phyloP scores from a whole-genome alignment of 2,329 filamentous ascomycete species.

The Epichloe sibirici region DNA sequence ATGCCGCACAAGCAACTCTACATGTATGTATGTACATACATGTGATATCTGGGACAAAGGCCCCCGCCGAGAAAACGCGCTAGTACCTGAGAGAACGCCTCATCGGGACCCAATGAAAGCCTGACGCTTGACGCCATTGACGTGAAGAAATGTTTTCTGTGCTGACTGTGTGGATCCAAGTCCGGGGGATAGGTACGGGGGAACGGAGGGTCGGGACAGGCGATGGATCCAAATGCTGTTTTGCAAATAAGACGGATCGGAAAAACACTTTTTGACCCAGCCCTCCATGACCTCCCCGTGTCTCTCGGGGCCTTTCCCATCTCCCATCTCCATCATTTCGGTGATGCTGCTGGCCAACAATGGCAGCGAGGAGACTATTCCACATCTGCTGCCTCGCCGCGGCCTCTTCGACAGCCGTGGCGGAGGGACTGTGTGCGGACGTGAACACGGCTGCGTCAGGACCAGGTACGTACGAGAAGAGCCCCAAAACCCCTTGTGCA shows the following conservation, averaged over 20 bases:
- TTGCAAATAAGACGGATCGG: neutral
- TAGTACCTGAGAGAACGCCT: too few relatives aligned
- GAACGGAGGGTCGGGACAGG: too few relatives aligned
- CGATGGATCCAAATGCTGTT: too few relatives aligned
- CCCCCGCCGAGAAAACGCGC: too few relatives aligned
- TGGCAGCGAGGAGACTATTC: neutral
- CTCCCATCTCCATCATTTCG: neutral
- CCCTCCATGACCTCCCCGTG: neutral
- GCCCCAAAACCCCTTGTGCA: too few relatives aligned
- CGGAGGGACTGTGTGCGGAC: neutral
- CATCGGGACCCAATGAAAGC: too few relatives aligned
- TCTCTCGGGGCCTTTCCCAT: neutral
- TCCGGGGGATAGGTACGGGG: too few relatives aligned
- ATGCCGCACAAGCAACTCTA: neutral
- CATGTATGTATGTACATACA: too few relatives aligned
- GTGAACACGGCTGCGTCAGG: neutral
- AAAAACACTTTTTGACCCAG: neutral
- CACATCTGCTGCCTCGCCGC: neutral
- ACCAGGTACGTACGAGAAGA: neutral
- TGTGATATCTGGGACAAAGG: too few relatives aligned
- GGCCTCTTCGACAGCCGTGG: neutral
- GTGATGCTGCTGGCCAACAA: neutral
- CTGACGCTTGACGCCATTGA: too few relatives aligned
- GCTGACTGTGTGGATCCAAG: too few relatives aligned
- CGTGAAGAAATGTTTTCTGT: too few relatives aligned